Evolutionary conservation across 2,329 filamentous ascomycete species (phyloP).

Genomic region (Zarea fungicola): DNA sequence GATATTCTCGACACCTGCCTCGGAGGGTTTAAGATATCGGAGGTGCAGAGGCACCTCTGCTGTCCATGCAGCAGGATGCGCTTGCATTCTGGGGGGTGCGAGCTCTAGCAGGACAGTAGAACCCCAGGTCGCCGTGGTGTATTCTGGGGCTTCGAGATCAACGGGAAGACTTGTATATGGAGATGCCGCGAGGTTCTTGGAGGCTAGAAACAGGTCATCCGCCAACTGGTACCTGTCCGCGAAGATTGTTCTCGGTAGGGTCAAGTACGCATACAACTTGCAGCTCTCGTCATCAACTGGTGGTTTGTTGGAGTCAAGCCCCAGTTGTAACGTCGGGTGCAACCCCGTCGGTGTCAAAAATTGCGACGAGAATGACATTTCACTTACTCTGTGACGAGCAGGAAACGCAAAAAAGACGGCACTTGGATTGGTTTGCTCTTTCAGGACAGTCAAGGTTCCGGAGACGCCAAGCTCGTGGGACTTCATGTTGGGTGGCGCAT

Average conservation of each 20-base stretch:
- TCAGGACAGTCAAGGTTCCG: constrained; percentile 73
- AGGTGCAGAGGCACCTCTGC: constrained; percentile 76
- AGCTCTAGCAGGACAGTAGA: constrained; percentile 73
- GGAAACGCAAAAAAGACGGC: constrained; percentile 80
- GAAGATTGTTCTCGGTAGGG: constrained; percentile 75
- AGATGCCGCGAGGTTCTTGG: constrained; percentile 69
- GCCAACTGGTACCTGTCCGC: constrained; percentile 81
- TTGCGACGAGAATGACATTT: constrained; percentile 52
- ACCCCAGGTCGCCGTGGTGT: constrained; percentile 72
- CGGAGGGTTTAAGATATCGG: constrained; percentile 67
- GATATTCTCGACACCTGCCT: constrained; percentile 47
- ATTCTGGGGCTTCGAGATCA: constrained; percentile 87
- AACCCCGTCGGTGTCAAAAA: constrained; percentile 73
- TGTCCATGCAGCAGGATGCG: constrained; percentile 48
- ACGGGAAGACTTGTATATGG: constrained; percentile 68
- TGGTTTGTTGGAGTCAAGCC: constrained; percentile 48
- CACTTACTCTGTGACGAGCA: constrained; percentile 64
- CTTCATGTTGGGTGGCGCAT: constrained; percentile 54
- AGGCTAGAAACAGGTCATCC: constrained; percentile 70
- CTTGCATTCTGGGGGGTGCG: constrained; percentile 40
- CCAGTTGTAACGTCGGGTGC: constrained; percentile 73
- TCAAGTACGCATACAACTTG: constrained; percentile 72
- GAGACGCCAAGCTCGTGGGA: constrained; percentile 71
- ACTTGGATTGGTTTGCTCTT: constrained; percentile 66
- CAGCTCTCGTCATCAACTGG: constrained; percentile 56